Base-by-base conservation (phyloP, 2,329 filamentous ascomycete genomes). In the Colletotrichum musae region DNA sequence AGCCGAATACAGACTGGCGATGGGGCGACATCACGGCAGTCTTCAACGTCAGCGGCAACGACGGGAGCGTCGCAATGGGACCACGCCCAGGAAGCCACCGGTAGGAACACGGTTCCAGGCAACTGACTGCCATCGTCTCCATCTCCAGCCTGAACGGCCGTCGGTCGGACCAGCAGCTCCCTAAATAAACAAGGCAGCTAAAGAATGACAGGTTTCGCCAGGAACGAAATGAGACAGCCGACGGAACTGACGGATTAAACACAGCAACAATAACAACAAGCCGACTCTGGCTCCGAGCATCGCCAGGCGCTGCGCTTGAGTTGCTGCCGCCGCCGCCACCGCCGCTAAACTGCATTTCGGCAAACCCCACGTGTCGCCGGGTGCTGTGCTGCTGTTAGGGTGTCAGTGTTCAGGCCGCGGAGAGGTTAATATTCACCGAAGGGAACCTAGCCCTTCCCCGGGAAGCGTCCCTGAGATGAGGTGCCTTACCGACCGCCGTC, bases 271-370 rank as follows among this genome's bases (percentile, higher is more conserved):
- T n/a, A 9, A 21, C 24, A 12, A 15, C 21, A 21, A 32, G 12
- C 15, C 18, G 16, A 21, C 59, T 26, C 47, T 28, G 52, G 36
- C 59, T 39, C 54, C 39, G 52, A 45, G 16, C 48, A 52, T 41
- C 41, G 26, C 41, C 41, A 43, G 62, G 62, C 61, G 61, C 61
- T 56, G 56, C 43, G 56, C 32, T 66, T 65, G 61, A 65, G 56
- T 32, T 43, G 59, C 18, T 41, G 50, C 48, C 16, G 59, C 48
- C 16, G 59, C 36, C 48, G 48, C 48, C 43, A 26, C 58, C 68
- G 63, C 67, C 63, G 57, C 64, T 63, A 68, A 64, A 58, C 64
- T 68, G 57, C 52, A 57, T 68, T 70, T 48, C 58, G 63, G 57
- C 56, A 70, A 52, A 56, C 28, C 52, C 67, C 67, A 70, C 67